Base-by-base conservation (phyloP, 768 basidiomycete genomes). In the Agaricus sinodeliciosus region DNA sequence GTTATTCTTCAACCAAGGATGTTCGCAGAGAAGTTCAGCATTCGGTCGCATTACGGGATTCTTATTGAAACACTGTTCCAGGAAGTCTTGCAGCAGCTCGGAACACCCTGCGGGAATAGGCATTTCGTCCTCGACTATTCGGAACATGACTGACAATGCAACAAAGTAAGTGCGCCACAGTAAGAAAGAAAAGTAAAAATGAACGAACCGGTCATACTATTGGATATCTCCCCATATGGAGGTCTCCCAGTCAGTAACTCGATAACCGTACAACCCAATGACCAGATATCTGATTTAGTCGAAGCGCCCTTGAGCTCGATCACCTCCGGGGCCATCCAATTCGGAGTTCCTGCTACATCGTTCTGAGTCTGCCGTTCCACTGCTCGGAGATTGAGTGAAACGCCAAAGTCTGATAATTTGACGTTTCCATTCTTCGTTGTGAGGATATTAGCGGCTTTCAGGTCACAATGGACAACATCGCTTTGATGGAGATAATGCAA, bases 301-400 rank as follows among this genome's bases (percentile, higher is more conserved):
- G 90, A 87, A 7, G 95, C 90, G 3, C 94, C 94, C 65, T 93
- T 88, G 51, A 98, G 79, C 65, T 93, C 87, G 57, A 99, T 98
- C 47, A 97, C 90, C 68, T 99, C 95, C 2, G 95, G 95, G 9
- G 94, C 94, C 94, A 99, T 98, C 95, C 95, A 99, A 62, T 97
- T 95, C 12, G 95, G 95, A 9, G 95, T 99, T 9, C 95, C 95
- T 7, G 89, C 86, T 25, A 92, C 87, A 60, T 88, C 89, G 31
- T 54, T 54, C 64, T 89, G 85, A 59, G 82, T 85, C 63, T 90
- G 87, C 22, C 81, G 77, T 60, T 87, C 87, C 79, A 98, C 84
- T 0, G 93, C 93, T 43, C 90, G 84, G 61, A 97, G 78, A 67
- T 95, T 96, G 56, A 98, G 84, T 19, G 94, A 97, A 12, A 98